A percentile compares a stretch with the other conserved stretches of the same genome.
Evolutionary conservation across 2,329 filamentous ascomycete species (phyloP).

Genomic region (Endoconidiophora laricicola): DNA sequence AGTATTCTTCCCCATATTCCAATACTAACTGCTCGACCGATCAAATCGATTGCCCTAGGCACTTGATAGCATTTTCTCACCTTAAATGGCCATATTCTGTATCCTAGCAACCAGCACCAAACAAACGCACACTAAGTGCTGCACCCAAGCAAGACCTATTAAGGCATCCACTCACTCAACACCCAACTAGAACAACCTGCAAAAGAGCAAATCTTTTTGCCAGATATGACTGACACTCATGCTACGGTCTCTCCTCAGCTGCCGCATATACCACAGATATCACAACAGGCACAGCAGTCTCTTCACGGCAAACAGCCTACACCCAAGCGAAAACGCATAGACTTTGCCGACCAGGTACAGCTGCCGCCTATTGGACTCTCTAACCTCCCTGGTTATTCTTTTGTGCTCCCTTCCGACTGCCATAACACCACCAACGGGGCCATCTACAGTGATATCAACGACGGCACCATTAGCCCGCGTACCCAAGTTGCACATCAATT

Average conservation of each 20-base stretch:
- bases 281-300: too few relatives aligned
- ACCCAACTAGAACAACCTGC: too few relatives aligned
- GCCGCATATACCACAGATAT: neutral
- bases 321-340: conserved; percentile 3
- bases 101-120: neutral
- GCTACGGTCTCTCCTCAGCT: neutral
- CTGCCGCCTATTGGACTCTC: conserved; percentile 4
- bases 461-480: conserved; percentile 5
- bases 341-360: conserved; percentile 6
- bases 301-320: neutral
- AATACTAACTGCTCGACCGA: too few relatives aligned
- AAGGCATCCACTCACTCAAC: neutral
- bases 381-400: conserved; percentile 2
- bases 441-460: neutral
- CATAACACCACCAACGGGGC: neutral
- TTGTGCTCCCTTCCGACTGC: conserved; percentile 5
- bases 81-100: neutral
- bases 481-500: conserved; percentile 11
- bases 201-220: neutral
- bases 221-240: neutral
- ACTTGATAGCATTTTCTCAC: neutral
- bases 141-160: neutral
- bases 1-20: too few relatives aligned
- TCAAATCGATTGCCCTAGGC: too few relatives aligned
- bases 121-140: neutral